phyloP scores from a whole-genome alignment of 78 protist species.

The Chrysochromulina parva region DNA sequence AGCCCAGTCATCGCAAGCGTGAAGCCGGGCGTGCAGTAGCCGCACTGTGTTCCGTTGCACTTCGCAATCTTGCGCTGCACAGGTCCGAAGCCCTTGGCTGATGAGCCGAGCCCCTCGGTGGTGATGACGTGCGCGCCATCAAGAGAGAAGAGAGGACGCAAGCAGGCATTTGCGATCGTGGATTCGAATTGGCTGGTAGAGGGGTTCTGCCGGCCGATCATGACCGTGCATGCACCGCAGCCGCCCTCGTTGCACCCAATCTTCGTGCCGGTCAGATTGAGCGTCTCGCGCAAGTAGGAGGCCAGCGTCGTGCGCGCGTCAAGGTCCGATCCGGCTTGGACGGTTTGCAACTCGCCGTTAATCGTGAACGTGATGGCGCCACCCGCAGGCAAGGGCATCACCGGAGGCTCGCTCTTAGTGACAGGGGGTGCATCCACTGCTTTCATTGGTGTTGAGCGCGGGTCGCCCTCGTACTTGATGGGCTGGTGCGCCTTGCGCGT shows the following conservation, averaged over 20 bases:
- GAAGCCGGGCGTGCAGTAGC: conserved; percentile 67
- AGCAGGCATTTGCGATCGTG: conserved; percentile 10
- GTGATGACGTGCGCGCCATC: conserved; percentile 39
- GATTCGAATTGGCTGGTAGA: no score
- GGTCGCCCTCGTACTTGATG: no score
- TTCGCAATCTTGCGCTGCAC: not conserved
- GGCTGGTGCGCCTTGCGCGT: no score
- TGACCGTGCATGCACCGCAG: conserved; percentile 64
- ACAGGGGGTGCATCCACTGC: no score
- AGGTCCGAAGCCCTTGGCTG: not conserved
- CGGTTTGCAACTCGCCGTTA: no score
- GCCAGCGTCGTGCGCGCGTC: not conserved
- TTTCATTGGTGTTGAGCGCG: no score
- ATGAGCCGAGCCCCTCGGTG: conserved; percentile 48
- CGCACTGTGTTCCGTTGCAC: conserved; percentile 60
- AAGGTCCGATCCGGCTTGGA: no score
- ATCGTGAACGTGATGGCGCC: no score
- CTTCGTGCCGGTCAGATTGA: conserved; percentile 10
- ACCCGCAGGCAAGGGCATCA: no score
- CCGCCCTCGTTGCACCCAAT: conserved; percentile 62
- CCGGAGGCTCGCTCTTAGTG: no score
- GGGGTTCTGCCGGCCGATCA: not conserved
- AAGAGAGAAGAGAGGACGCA: not conserved
- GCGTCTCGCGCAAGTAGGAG: conserved; percentile 27
- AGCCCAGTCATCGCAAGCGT: conserved; percentile 9